phyloP scores from a whole-genome alignment of 1,139 yeast species.

The Debaryomycetaceae sp. region DNA sequence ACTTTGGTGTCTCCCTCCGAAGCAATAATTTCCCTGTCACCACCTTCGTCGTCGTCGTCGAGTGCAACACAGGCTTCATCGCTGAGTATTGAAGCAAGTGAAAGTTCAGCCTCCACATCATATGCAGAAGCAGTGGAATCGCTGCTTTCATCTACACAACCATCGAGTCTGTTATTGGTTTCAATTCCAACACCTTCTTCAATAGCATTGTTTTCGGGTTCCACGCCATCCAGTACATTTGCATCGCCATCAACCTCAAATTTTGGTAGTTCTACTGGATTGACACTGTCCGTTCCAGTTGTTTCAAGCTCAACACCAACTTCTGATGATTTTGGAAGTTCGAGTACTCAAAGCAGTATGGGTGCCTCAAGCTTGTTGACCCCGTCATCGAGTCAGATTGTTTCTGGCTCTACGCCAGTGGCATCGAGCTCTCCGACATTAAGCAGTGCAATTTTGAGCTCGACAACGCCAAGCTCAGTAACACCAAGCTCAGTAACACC shows the following conservation, averaged over 20 bases:
- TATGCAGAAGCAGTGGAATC: too few relatives aligned
- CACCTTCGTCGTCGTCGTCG: background rate
- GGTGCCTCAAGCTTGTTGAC: background rate
- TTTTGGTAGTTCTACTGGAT: background rate
- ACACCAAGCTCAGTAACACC: too few relatives aligned
- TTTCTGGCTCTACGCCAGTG: background rate
- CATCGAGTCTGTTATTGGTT: background rate
- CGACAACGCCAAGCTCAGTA: too few relatives aligned
- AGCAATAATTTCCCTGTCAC: background rate
- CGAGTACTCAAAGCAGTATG: background rate
- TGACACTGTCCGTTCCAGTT: background rate
- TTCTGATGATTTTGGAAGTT: background rate
- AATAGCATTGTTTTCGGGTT: background rate
- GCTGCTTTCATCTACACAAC: background rate
- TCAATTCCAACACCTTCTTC: background rate
- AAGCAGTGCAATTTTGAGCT: too few relatives aligned
- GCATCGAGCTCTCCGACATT: background rate
- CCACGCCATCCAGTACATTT: background rate
- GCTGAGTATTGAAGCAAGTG: background rate
- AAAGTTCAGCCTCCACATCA: too few relatives aligned
- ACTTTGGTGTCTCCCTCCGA: background rate
- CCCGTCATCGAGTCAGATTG: background rate
- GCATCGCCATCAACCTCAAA: background rate
- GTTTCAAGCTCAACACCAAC: background rate
- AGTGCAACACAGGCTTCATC: background rate